phyloP scores from a whole-genome alignment of 2,329 filamentous ascomycete species.

The Colletotrichum somersetense region DNA sequence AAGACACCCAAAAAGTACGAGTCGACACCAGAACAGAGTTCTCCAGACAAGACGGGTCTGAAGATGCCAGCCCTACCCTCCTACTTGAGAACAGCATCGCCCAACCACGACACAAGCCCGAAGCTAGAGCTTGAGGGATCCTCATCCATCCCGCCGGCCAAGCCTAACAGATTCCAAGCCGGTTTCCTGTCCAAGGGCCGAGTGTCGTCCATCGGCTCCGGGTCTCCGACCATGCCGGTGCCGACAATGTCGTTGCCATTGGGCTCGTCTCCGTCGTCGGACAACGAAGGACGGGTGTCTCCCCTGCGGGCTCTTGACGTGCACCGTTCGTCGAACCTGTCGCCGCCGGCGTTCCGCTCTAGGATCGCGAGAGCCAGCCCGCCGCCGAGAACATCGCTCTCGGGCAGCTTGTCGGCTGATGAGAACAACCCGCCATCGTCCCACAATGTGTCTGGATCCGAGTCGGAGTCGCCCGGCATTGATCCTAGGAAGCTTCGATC shows the following conservation, averaged over 20 bases:
- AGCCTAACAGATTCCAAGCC: slow-evolving; percentile 85
- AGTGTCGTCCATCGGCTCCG: slow-evolving; percentile 57
- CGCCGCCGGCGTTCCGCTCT: slow-evolving; percentile 55
- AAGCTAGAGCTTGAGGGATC: slow-evolving; percentile 68
- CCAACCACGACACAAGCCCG: slow-evolving; percentile 65
- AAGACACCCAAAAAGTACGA: slow-evolving; percentile 82
- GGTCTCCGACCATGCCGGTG: slow-evolving; percentile 71
- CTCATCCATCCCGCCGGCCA: slow-evolving; percentile 55
- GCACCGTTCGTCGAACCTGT: slow-evolving; percentile 63
- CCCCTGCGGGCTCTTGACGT: slow-evolving; percentile 66
- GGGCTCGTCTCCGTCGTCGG: slow-evolving; percentile 63
- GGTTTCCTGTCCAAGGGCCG: slow-evolving; percentile 80
- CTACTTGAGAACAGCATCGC: slow-evolving; percentile 60
- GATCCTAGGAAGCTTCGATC: slow-evolving; percentile 68
- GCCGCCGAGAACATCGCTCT: slow-evolving; percentile 51
- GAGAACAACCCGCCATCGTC: slow-evolving; percentile 65
- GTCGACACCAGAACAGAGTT: slow-evolving; percentile 66
- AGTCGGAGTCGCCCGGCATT: slow-evolving; percentile 64
- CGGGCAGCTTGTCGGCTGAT: slow-evolving; percentile 54
- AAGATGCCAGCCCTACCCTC: slow-evolving; percentile 61
- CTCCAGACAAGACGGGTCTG: slow-evolving; percentile 58
- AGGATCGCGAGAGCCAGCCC: slow-evolving; percentile 49
- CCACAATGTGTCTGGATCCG: slow-evolving; percentile 57
- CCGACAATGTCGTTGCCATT: slow-evolving; percentile 70
- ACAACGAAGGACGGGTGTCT: slow-evolving; percentile 60